Base-by-base conservation (phyloP, 2,329 filamentous ascomycete genomes). In the Blastomyces percursus region DNA sequence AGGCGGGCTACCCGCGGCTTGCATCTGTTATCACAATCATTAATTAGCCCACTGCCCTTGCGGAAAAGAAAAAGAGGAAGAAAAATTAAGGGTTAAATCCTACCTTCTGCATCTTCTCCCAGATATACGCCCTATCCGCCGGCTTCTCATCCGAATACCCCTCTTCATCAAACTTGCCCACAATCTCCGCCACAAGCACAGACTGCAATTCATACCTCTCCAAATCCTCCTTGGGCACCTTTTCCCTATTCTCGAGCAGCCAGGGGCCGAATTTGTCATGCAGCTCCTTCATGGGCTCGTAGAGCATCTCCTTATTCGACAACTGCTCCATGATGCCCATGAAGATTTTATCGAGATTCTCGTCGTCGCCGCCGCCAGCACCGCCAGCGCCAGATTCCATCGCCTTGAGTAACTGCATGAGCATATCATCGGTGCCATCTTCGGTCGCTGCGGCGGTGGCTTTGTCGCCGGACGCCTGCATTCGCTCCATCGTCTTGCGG, bases 271-370 rank as follows among this genome's bases (percentile, higher is more conserved):
- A 99, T 76, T 96, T 97, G 61, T 90, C 88, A 74, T 96, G 80
- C 57, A 99, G 80, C 77, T 99, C 94, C 79, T 96, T 96, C 91
- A 99, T 96, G 2, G 94, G 94, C 78, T 99, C 93, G 73, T 97
- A 97, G 59, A 99, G 78, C 66, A 99, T 96, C 69, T 97, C 94
- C 79, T 96, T 97, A 76, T 96, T 96, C 3, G 94, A 97, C 66
- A 99, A 82, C 75, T 99, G 92, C 77, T 97, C 91, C 93, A 99
- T 97, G 91, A 97, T 96, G 61, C 89, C 90, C 82, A 96, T 85
- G 64, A 99, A 84, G 86, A 97, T 91, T 78, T 96, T 93, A 63
- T 90, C 91, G 70, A 97, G 89, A 69, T 96, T 91, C 69, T 94
- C 91, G 62, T 96, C 91, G 64, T 79, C 77, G 11, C 84, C 86